Conservation (phyloP, 1,139 yeast genomes). For the Casaregolazyma lundiana region DNA sequence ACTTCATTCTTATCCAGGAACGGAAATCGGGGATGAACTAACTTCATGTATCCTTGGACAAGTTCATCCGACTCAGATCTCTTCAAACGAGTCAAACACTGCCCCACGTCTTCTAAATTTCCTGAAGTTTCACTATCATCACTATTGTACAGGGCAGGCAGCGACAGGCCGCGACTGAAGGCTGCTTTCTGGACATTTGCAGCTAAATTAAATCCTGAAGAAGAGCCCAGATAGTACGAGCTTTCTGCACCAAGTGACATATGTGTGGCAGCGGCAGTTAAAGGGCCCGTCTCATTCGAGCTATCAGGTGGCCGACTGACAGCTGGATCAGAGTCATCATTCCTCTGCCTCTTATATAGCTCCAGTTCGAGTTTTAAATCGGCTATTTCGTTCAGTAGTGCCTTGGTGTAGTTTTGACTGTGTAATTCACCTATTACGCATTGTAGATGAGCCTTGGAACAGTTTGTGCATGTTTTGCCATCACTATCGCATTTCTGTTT, state of each 20-base stretch:
- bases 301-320: not conserved
- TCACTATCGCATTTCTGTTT: conserved; percentile 15
- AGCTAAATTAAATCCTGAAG: not conserved
- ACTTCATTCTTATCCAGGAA: conserved; percentile 10
- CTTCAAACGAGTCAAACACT: not conserved
- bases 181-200: not conserved
- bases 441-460: conserved; percentile 4
- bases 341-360: not conserved
- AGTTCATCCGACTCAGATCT: conserved; percentile 1
- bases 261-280: not conserved
- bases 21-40: conserved; percentile 13
- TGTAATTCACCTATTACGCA: conserved; percentile 9
- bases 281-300: not conserved
- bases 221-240: not conserved
- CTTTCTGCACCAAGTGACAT: not conserved
- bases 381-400: conserved; percentile 10
- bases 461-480: conserved; percentile 11
- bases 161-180: not conserved
- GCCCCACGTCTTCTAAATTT: not conserved
- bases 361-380: conserved; percentile 7
- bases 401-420: conserved; percentile 8
- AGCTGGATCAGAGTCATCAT: not conserved
- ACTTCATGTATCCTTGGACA: conserved; percentile 8
- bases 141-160: not conserved
- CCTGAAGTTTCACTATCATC: not conserved